phyloP scores from a whole-genome alignment of 352 stramenopile genomes.

The Phytophthora uliginosa region DNA sequence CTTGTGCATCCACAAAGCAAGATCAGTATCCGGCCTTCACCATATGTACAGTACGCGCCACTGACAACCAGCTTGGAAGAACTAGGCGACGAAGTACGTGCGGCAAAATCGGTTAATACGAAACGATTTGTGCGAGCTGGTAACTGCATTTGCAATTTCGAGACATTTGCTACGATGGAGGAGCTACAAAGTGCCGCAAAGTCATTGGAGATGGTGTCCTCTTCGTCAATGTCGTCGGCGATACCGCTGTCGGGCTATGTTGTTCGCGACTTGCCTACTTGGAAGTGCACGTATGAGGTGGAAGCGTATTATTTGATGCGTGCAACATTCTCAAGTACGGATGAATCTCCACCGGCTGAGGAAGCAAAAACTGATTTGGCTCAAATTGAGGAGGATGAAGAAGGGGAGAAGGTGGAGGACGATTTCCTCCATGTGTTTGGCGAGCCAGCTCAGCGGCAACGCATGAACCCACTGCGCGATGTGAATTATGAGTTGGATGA shows the following conservation, averaged over 20 bases:
- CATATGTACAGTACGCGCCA: constrained; percentile 88
- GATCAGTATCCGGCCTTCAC: constrained; percentile 88
- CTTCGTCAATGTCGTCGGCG: constrained; percentile 48
- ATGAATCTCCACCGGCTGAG: constrained; percentile 46
- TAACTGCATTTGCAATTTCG: constrained; percentile 86
- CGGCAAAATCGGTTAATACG: constrained; percentile 75
- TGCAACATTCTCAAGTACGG: constrained; percentile 77
- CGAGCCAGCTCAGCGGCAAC: constrained; percentile 53
- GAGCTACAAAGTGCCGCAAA: constrained; percentile 67
- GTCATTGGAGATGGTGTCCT: constrained; percentile 40
- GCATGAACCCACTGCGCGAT: constrained; percentile 70
- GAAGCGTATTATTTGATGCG: constrained; percentile 91
- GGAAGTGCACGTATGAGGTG: constrained; percentile 92
- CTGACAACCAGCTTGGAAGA: constrained; percentile 86
- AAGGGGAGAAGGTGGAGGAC: constrained; percentile 77
- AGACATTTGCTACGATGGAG: constrained; percentile 80
- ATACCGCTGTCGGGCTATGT: constrained; percentile 81
- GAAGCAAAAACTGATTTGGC: constrained; percentile 33
- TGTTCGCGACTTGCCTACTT: constrained; percentile 85
- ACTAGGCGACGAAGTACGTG: constrained; percentile 76
- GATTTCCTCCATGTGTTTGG: constrained; percentile 86
- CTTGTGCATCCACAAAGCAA: constrained; percentile 90
- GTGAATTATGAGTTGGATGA: constrained; percentile 89
- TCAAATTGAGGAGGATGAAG: constrained; percentile 67
- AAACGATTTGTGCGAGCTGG: constrained; percentile 87